Percentiles rank a stretch among this genome's conserved stretches.
Evolutionary conservation across 345 rosid species (phyloP).

Genomic region (Camelina sativa): DNA sequence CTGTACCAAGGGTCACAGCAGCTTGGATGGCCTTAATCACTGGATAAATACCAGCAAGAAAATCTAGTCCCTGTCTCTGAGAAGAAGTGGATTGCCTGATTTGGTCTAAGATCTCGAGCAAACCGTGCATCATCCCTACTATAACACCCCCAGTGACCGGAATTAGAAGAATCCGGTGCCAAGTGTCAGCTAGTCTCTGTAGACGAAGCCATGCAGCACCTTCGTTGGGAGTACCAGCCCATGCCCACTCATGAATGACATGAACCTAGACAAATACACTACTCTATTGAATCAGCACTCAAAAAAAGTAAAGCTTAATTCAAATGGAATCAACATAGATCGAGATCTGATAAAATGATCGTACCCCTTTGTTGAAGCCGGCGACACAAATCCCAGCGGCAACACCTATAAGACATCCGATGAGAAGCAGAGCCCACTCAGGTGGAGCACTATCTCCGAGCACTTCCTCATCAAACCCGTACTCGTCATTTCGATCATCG

Average conservation of each 20-base stretch:
- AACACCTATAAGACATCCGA: conserved; percentile 90
- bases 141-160: conserved; percentile 94
- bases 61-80: conserved; percentile 76
- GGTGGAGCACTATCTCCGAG: conserved; percentile 86
- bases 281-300: conserved; percentile 38
- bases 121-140: conserved; percentile 98
- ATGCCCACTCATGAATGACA: conserved; percentile 93
- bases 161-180: conserved; percentile 94
- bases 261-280: conserved; percentile 66
- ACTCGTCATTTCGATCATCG: conserved; percentile 39
- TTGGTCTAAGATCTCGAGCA: conserved; percentile 87
- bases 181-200: conserved; percentile 84
- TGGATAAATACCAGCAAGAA: conserved; percentile 85
- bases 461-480: conserved; percentile 49
- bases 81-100: conserved; percentile 76
- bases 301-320: background rate
- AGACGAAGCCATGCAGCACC: conserved; percentile 98
- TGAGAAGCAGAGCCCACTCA: conserved; percentile 91
- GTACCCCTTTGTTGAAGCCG: conserved; percentile 87
- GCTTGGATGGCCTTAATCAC: conserved; percentile 92
- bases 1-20: conserved; percentile 93
- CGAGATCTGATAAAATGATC: conserved; percentile 37
- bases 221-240: conserved; percentile 98
- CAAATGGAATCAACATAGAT: conserved; percentile 12
- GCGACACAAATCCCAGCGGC: conserved; percentile 93